Evolutionary conservation across 1,139 yeast genomes (phyloP).

Genomic region (Taiozyma sp.): DNA sequence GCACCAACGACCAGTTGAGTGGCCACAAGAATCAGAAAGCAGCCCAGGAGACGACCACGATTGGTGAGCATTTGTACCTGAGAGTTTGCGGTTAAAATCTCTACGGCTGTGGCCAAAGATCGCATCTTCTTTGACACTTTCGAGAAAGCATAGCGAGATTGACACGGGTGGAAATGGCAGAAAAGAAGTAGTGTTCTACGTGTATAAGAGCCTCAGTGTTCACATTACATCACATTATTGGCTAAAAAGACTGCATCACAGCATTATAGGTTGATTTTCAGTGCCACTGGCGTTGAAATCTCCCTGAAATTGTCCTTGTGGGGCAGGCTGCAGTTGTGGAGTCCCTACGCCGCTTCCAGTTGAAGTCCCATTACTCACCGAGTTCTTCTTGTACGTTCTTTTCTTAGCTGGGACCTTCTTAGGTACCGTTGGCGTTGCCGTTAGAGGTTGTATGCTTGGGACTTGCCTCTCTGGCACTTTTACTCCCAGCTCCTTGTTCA

Average conservation of each 20-base stretch:
- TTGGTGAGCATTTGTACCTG: neutral
- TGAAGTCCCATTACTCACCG: neutral
- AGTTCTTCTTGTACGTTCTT: constrained; percentile 19
- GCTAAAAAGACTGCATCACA: constrained; percentile 5
- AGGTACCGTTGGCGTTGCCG: constrained; percentile 1
- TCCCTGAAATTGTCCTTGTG: constrained; percentile 6
- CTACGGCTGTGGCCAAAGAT: neutral
- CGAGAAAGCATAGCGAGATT: neutral
- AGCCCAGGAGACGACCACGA: neutral
- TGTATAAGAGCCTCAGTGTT: neutral
- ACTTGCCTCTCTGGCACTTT: constrained; percentile 17
- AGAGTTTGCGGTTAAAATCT: neutral
- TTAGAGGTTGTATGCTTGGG: constrained; percentile 16
- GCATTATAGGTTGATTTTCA: constrained; percentile 19
- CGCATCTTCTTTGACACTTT: neutral
- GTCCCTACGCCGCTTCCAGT: constrained; percentile 7
- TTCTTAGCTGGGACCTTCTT: constrained; percentile 10
- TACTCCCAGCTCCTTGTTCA: constrained; percentile 16
- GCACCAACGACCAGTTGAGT: neutral
- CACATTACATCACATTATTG: neutral
- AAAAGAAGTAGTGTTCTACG: neutral
- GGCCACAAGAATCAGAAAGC: neutral
- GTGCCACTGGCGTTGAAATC: constrained; percentile 9
- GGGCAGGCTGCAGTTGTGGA: constrained; percentile 10
- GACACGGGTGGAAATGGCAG: neutral